Evolutionary conservation across 805 yeast genomes (phyloP).

Genomic region (Starmerella roubikii): DNA sequence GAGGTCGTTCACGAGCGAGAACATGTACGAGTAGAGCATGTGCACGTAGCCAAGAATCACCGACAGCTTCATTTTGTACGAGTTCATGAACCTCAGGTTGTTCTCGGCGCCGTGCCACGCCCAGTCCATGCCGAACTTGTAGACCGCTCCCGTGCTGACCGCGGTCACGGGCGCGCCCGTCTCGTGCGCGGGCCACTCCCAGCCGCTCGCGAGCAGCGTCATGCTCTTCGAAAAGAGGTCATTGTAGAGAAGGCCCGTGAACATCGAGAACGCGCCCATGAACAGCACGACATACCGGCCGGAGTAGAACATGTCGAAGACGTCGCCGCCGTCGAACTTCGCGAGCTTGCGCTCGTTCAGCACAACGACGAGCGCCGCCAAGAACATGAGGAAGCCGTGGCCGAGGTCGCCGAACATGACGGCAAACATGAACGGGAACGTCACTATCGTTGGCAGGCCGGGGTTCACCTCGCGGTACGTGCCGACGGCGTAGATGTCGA

Average conservation of each 20-base stretch:
- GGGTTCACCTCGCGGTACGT: slow-evolving; percentile 92
- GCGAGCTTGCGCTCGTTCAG: slow-evolving; percentile 59
- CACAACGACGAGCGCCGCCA: slow-evolving; percentile 61
- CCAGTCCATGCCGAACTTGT: slow-evolving; percentile 78
- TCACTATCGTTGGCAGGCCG: slow-evolving; percentile 83
- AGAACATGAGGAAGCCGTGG: slow-evolving; percentile 73
- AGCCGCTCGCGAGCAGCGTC: slow-evolving; percentile 77
- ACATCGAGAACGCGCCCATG: slow-evolving; percentile 93
- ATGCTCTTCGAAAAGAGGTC: slow-evolving; percentile 86
- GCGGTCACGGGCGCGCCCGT: slow-evolving; percentile 63
- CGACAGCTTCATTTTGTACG: slow-evolving; percentile 94
- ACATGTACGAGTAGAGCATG: slow-evolving; percentile 80
- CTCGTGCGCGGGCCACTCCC: slow-evolving; percentile 71
- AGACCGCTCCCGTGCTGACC: slow-evolving; percentile 46
- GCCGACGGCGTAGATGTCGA: slow-evolving; percentile 91
- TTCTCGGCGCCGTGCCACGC: slow-evolving; percentile 98
- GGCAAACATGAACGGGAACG: slow-evolving; percentile 97
- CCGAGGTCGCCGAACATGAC: slow-evolving; percentile 98
- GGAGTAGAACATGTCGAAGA: slow-evolving; percentile 87
- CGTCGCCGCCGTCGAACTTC: slow-evolving; percentile 68
- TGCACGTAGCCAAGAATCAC: slow-evolving; percentile 88
- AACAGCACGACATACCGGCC: slow-evolving; percentile 84
- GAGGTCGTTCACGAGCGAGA: slow-evolving; percentile 68
- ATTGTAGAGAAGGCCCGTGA: slow-evolving; percentile 87
- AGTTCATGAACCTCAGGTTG: slow-evolving; percentile 75